Percentiles rank a stretch among this genome's conserved stretches.
Conservation (phyloP, 495 filamentous ascomycete species). For the Aspergillus bertholletiae region DNA sequence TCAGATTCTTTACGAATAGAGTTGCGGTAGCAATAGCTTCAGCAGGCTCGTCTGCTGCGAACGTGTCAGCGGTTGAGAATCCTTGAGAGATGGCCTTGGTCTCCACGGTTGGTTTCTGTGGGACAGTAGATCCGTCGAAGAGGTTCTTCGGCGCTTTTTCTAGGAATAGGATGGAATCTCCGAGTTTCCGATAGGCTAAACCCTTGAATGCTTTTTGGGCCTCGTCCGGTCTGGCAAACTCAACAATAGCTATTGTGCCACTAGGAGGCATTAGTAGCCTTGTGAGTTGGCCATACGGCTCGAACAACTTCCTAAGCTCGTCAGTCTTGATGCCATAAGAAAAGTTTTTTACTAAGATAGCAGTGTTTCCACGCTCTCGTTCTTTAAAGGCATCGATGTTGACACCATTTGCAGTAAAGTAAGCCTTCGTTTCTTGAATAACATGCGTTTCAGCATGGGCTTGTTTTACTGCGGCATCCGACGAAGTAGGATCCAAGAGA, state of each 20-base stretch:
- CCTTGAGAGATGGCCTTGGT: constrained; percentile 41
- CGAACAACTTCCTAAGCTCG: constrained; percentile 50
- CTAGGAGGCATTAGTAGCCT: constrained; percentile 86
- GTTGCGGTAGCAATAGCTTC: constrained; percentile 64
- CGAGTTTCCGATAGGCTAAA: constrained; percentile 84
- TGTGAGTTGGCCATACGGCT: constrained; percentile 60
- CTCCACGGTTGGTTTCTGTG: constrained; percentile 26
- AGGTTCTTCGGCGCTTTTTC: constrained; percentile 89
- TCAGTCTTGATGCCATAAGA: constrained; percentile 67
- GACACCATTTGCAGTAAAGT: constrained; percentile 81
- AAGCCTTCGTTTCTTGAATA: constrained; percentile 93
- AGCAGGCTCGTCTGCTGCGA: constrained; percentile 50
- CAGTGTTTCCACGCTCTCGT: constrained; percentile 75
- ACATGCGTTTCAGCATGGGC: constrained; percentile 94
- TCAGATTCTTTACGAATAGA: constrained; percentile 88
- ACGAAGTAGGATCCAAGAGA: constrained; percentile 86
- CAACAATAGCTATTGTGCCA: constrained; percentile 88
- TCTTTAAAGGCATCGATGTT: constrained; percentile 88
- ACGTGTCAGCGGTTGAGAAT: constrained; percentile 54
- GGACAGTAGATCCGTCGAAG: constrained; percentile 48
- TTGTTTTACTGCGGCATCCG: constrained; percentile 91
- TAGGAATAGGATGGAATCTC: constrained; percentile 86
- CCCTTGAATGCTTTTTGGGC: constrained; percentile 76
- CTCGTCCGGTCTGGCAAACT: constrained; percentile 73
- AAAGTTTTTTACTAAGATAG: constrained; percentile 94